phyloP scores from a whole-genome alignment of 2,329 filamentous ascomycete species.

The Hortaea werneckii region DNA sequence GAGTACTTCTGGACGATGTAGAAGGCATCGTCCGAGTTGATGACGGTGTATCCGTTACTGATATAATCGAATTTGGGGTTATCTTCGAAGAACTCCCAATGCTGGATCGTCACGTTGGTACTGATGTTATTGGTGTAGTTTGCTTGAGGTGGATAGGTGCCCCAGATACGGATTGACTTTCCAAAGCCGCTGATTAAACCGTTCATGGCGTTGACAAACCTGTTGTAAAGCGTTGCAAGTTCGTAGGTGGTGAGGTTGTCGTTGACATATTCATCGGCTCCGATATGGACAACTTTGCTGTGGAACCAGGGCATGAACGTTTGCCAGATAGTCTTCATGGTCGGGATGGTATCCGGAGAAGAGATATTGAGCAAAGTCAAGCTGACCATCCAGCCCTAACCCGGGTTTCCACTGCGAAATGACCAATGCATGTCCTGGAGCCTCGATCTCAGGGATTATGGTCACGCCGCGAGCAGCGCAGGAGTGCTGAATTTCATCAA shows the following conservation, averaged over 20 bases:
- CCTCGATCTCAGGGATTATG: slow-evolving; percentile 50
- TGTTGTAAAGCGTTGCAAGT: slow-evolving; percentile 40
- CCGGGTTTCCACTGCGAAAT: slow-evolving; percentile 52
- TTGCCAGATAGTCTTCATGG: slow-evolving; percentile 44
- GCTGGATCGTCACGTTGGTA: slow-evolving; percentile 42
- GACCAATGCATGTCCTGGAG: slow-evolving; percentile 47
- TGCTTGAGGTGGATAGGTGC: slow-evolving; percentile 39
- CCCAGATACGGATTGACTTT: slow-evolving; percentile 47
- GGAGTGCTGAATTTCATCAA: slow-evolving; percentile 42
- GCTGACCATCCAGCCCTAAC: slow-evolving; percentile 36
- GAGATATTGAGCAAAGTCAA: slow-evolving; percentile 47
- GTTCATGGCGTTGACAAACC: slow-evolving; percentile 44
- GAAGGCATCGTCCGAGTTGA: slow-evolving; percentile 46
- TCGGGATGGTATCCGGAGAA: slow-evolving; percentile 44
- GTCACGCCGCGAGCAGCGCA: slow-evolving; percentile 49
- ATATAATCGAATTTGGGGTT: slow-evolving; percentile 38
- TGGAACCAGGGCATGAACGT: slow-evolving; percentile 48
- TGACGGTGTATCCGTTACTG: slow-evolving; percentile 37
- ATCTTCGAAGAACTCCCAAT: slow-evolving; percentile 46
- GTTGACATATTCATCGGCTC: slow-evolving; percentile 44
- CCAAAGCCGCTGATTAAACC: slow-evolving; percentile 34
- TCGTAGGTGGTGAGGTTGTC: slow-evolving; percentile 1
- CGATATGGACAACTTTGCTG: slow-evolving; percentile 45
- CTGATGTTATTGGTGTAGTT: slow-evolving; percentile 31
- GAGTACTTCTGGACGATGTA: slow-evolving; percentile 43